Evolutionary conservation across 192 early-diverging fungal genomes (phyloP).

Genomic region (Coemansia sp.): DNA sequence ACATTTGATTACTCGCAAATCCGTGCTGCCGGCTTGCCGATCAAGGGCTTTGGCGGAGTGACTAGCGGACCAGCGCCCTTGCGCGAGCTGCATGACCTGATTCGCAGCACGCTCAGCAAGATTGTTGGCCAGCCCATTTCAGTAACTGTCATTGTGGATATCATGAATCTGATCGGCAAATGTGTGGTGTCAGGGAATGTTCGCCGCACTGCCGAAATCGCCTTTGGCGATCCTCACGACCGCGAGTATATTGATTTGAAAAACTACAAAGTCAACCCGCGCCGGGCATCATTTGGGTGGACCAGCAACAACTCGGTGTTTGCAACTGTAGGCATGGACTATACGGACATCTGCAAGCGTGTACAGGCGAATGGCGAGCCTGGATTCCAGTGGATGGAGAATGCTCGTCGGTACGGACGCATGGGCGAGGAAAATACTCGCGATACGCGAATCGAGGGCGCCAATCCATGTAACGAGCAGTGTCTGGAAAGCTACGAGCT

Average conservation of each 20-base stretch:
- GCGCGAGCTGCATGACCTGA: conserved; percentile 27
- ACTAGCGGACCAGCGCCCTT: conserved; percentile 46
- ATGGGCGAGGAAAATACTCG: conserved; percentile 32
- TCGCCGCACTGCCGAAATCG: conserved; percentile 55
- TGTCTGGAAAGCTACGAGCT: conserved; percentile 51
- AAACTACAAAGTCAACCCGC: conserved; percentile 53
- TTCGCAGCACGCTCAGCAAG: conserved; percentile 22
- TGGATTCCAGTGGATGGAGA: conserved; percentile 53
- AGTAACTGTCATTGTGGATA: conserved; percentile 45
- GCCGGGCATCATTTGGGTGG: conserved; percentile 50
- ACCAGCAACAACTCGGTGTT: conserved; percentile 57
- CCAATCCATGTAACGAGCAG: conserved; percentile 55
- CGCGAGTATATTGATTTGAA: conserved; percentile 54
- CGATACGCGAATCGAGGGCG: conserved; percentile 39
- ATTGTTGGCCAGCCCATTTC: conserved; percentile 3
- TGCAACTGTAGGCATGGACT: conserved; percentile 46
- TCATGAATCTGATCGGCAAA: conserved; percentile 56
- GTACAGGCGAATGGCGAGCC: conserved; percentile 51
- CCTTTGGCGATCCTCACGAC: conserved; percentile 48
- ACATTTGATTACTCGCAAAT: conserved; percentile 41
- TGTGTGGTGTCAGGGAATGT: conserved; percentile 56
- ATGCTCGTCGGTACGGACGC: conserved; percentile 38
- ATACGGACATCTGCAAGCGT: conserved; percentile 23
- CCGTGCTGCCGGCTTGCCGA: conserved; percentile 27
- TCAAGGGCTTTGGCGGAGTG: conserved; percentile 53